Evolutionary conservation across 345 rosid genomes (phyloP), one percentile per base, ranked within the genome.

Genomic region (Boechera stricta): DNA sequence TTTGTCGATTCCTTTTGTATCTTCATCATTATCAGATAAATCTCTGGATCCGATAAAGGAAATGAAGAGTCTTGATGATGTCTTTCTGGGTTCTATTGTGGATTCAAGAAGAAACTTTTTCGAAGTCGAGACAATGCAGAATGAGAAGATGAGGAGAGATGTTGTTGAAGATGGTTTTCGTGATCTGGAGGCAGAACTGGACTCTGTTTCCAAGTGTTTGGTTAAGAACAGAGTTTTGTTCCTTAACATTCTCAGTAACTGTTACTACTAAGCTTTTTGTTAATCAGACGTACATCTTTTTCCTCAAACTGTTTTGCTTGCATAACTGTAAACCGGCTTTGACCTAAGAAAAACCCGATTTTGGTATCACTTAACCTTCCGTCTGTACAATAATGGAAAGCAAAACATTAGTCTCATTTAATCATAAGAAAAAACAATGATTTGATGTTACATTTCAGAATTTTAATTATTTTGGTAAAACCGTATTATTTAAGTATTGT

Each of bases 211-310:
- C 38, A 79, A 69, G 74, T 75, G 85, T 41, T 72, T 86, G 8
- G 74, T 81, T 10, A 80, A 78, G 51, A 82, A 73, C 26, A 84
- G 86, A 63, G 85, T 87, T 44, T 64, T 76, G 78, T 74, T 85
- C 52, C 88, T 85, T 36, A 83, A 86, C 57, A 82, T 84, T 11
- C 78, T 84, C 58, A 74, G 87, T 63, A 62, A 77, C 41, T 54
- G 51, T 62, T 77, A 47, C 42, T 7, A 69, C 63, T 18, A 2
- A 60, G 11, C 2, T 52, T 68, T 65, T 60, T 68, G 54, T 29
- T 12, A 32, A 45, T 9, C 65, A 74, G 64, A 64, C 64, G 71
- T 41, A 63, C 11, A 66, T 29, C 21, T 55, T 42, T 74, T 48
- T 24, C 65, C 47, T 57, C 51, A 35, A 18, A 26, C 28, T 26